Evolutionary conservation across 257 asterid species (phyloP).

Genomic region (Fraxinus pennsylvanica): DNA sequence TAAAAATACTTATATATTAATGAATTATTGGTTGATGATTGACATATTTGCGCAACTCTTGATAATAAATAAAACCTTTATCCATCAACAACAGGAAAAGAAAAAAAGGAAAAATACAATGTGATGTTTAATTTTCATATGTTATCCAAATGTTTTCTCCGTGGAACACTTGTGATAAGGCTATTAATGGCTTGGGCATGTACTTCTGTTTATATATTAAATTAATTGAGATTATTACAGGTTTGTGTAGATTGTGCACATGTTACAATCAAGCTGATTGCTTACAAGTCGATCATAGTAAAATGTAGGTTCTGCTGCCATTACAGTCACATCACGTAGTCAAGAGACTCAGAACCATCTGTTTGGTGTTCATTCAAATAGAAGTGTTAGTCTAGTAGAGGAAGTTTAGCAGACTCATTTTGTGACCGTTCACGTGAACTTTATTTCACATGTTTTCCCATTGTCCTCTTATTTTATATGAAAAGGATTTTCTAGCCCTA

Average conservation of each 20-base stretch:
- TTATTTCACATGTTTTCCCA: background rate
- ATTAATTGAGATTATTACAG: background rate
- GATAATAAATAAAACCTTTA: background rate
- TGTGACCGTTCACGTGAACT: background rate
- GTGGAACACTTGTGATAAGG: too few relatives aligned
- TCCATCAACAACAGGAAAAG: background rate
- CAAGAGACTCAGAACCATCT: background rate
- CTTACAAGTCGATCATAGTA: background rate
- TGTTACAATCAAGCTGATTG: background rate
- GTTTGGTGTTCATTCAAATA: background rate
- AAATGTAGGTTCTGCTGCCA: background rate
- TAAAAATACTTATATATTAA: background rate
- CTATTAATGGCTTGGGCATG: background rate
- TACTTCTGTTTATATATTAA: background rate
- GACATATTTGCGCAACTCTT: background rate
- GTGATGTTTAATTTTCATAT: too few relatives aligned
- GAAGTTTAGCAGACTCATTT: background rate
- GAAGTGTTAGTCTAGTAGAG: background rate
- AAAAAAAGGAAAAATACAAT: too few relatives aligned
- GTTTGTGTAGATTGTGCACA: background rate
- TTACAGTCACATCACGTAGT: background rate
- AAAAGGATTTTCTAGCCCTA: slow-evolving; percentile 30
- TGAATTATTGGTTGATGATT: background rate
- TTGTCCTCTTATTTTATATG: slow-evolving; percentile 31
- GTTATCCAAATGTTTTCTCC: too few relatives aligned